These are phyloP conservation scores for Berkeleyomyces basicola DNA, from an alignment of 2,329 filamentous ascomycete genomes.

Conservation along the genomic window DNA sequence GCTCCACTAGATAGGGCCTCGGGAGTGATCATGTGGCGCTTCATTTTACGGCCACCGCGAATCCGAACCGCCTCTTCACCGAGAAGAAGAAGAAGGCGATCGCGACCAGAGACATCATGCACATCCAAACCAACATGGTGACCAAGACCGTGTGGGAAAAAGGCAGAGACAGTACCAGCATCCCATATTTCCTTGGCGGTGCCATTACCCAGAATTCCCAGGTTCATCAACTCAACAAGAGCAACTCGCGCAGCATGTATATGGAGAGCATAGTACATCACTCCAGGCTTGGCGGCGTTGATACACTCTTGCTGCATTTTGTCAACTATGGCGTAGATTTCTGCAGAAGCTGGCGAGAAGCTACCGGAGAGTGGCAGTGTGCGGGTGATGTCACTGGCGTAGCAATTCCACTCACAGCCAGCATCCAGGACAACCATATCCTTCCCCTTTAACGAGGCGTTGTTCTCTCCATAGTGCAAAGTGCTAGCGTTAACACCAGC, in stretches of 20 bases:
- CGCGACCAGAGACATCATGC: slow-evolving; percentile 37
- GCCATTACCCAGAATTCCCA: slow-evolving; percentile 57
- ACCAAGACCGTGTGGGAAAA: slow-evolving; percentile 50
- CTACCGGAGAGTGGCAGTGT: slow-evolving; percentile 61
- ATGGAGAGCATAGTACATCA: slow-evolving; percentile 56
- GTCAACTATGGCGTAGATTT: slow-evolving; percentile 62
- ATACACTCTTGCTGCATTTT: slow-evolving; percentile 70
- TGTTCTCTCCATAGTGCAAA: slow-evolving; percentile 73
- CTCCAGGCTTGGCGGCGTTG: slow-evolving; percentile 48
- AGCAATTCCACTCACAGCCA: slow-evolving; percentile 68
- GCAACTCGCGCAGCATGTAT: slow-evolving; percentile 56
- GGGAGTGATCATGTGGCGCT: slow-evolving; percentile 27
- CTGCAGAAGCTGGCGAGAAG: slow-evolving; percentile 51
- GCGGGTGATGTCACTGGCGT: slow-evolving; percentile 80
- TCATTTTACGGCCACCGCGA: slow-evolving; percentile 18
- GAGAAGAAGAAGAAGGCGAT: slow-evolving; percentile 22
- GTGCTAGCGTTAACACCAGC: slow-evolving; percentile 69
- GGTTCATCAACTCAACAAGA: slow-evolving; percentile 47
- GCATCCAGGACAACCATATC: slow-evolving; percentile 75
- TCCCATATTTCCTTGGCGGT: slow-evolving; percentile 35
- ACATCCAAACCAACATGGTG: slow-evolving; percentile 51
- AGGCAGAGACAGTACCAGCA: slow-evolving; percentile 39
- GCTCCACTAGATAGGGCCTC: slow-evolving; percentile 19
- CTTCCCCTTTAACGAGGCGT: slow-evolving; percentile 50
- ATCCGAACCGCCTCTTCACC: slow-evolving; percentile 19